Percentiles rank a stretch among this genome's conserved stretches.
These are phyloP conservation scores for Citrus maxima DNA, from an alignment of 345 rosid genomes.

Conservation along the genomic window DNA sequence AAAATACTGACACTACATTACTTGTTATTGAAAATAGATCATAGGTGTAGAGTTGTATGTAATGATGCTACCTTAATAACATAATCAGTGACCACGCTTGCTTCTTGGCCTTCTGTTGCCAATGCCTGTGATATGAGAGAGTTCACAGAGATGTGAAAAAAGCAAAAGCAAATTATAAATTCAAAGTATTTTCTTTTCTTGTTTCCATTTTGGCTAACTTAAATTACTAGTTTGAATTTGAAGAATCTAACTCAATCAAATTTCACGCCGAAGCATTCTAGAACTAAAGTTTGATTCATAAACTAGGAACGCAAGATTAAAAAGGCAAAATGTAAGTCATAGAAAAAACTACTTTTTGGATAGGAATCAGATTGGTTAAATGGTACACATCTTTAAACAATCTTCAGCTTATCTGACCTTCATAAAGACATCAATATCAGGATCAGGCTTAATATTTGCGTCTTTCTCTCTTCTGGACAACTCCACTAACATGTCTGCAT, in stretches of 20 bases:
- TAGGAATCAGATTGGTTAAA: not conserved
- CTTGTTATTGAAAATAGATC: not conserved
- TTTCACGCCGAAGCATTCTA: too few species aligned
- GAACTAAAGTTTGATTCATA: too few species aligned
- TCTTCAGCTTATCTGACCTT: constrained; percentile 32
- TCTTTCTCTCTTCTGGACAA: constrained; percentile 72
- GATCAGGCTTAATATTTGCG: constrained; percentile 73
- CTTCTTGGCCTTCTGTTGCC: constrained; percentile 42
- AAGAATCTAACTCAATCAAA: not conserved
- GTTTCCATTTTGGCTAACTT: too few species aligned
- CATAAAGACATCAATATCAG: constrained; percentile 76
- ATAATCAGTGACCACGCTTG: constrained; percentile 50
- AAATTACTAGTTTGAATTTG: too few species aligned
- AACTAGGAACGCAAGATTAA: too few species aligned
- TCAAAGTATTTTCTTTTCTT: too few species aligned
- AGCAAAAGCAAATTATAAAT: not conserved
- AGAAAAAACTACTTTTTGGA: not conserved
- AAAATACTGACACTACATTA: not conserved
- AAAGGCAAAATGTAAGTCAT: too few species aligned
- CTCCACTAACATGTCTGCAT: constrained; percentile 61
- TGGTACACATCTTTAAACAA: not conserved
- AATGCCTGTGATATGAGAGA: constrained; percentile 30
- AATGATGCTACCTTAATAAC: constrained; percentile 40
- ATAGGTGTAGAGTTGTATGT: not conserved
- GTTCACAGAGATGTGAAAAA: not conserved